Conservation (phyloP, 1,284 basidiomycete genomes). For the Austropuccinia psidii region DNA sequence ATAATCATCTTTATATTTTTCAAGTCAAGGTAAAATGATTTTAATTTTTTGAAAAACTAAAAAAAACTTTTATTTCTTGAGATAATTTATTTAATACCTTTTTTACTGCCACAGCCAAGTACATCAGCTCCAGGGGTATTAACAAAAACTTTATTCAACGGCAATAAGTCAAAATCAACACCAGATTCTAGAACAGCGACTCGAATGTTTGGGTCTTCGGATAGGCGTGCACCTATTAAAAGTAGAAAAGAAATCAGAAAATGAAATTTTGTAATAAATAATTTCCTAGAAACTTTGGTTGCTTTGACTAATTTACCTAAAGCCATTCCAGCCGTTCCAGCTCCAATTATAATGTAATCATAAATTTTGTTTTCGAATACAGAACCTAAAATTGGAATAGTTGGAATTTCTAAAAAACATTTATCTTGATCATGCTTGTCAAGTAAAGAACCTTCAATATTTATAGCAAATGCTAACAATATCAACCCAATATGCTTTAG, state of each 20-base stretch:
- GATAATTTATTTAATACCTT: not conserved
- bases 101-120: constrained; percentile 41
- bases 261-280: not conserved
- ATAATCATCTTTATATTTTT: not conserved
- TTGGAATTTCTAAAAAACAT: not conserved
- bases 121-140: constrained; percentile 32
- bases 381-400: constrained; percentile 1
- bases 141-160: constrained; percentile 37
- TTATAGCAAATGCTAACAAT: too few relatives aligned
- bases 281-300: not conserved
- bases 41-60: not conserved
- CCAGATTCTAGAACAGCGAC: constrained; percentile 46
- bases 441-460: too few relatives aligned
- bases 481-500: too few relatives aligned
- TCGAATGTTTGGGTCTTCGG: constrained; percentile 41
- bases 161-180: constrained; percentile 16
- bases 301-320: not conserved
- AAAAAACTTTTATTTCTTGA: constrained; percentile 6
- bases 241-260: not conserved
- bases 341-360: constrained; percentile 25
- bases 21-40: not conserved
- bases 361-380: constrained; percentile 7
- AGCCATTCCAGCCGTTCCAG: constrained; percentile 26
- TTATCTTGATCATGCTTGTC: too few relatives aligned
- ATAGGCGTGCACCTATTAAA: constrained; percentile 37